These are phyloP conservation scores for Pezicula carpinea DNA, from an alignment of 2,329 filamentous ascomycete genomes.

Conservation along the genomic window DNA sequence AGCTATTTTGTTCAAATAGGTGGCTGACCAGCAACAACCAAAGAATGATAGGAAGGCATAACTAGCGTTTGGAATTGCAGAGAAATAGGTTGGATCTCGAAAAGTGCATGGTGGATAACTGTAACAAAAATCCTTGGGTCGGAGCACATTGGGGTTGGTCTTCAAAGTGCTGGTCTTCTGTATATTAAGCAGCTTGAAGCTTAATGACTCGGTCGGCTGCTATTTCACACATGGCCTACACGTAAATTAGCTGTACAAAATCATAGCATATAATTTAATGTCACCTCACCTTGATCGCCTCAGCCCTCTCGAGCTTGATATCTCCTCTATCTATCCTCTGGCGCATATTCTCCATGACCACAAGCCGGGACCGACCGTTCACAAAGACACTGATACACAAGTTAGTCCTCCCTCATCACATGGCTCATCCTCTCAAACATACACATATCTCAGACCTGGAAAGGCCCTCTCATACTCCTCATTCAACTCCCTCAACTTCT, in stretches of 20 bases:
- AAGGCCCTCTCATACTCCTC: constrained; percentile 74
- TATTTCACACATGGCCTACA: constrained; percentile 80
- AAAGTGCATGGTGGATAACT: background rate
- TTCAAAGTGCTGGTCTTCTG: too few relatives aligned
- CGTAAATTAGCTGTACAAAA: constrained; percentile 3
- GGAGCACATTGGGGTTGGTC: background rate
- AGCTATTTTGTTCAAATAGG: constrained; percentile 19
- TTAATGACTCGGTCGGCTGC: constrained; percentile 74
- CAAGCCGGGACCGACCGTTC: constrained; percentile 68
- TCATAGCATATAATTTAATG: constrained; percentile 10
- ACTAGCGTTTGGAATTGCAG: background rate
- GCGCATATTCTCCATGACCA: constrained; percentile 80
- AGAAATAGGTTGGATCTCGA: constrained; percentile 2
- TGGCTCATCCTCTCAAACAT: constrained; percentile 11
- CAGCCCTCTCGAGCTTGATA: constrained; percentile 61
- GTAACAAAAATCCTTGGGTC: background rate
- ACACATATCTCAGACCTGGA: constrained; percentile 79
- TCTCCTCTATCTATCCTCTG: constrained; percentile 65
- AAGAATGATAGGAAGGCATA: background rate
- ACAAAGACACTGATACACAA: constrained; percentile 66
- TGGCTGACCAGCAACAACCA: constrained; percentile 21
- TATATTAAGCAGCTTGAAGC: constrained; percentile 13
- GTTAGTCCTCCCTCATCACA: constrained; percentile 12
- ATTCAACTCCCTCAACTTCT: constrained; percentile 61
- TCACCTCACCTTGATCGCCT: constrained; percentile 63